Base-by-base conservation (phyloP, 345 rosid genomes). In the Kandelia obovata region DNA sequence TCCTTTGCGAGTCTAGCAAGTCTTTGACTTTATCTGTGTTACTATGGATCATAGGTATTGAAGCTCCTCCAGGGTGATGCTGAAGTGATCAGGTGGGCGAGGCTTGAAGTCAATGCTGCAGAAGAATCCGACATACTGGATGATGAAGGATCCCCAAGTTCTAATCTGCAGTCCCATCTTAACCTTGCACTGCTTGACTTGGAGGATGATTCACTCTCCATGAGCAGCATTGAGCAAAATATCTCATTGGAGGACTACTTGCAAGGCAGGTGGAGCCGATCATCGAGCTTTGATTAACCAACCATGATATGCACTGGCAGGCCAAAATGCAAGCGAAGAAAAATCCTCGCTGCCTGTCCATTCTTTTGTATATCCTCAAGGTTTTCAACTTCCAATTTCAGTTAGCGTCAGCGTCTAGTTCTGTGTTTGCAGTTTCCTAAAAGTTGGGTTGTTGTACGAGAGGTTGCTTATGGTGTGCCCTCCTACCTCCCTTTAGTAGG, bases 181-280 rank as follows among this genome's bases (percentile, higher is more conserved):
- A 77, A 71, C 73, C 80, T 77, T 68, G 80, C 80, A 34, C 47
- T 77, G 73, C 80, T 71, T 11, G 80, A 77, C 55, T 66, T 64
- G 35, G 80, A 72, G 47, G 73, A 72, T 31, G 80, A 77, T 58
- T 77, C 73, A 23, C 73, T 71, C 66, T 77, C 80, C 28, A 9
- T 30, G 65, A 72, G 76, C 69, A 77, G 80, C 73, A 67, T 71
- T 27, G 76, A 77, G 64, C 94, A 85, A 65, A 69, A 83, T 7
- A 63, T 94, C 58, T 87, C 95, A 27, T 31, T 77, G 20, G 76
- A 77, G 49, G 73, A 77, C 56, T 77, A 77, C 68, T 39, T 77
- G 62, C 72, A 28, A 77, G 98, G 96, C 68, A 83, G 98, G 78
- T 89, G 96, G 81, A 94, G 97, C 80, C 90, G 92, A 58, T 86